A percentile compares a stretch with the other conserved stretches of the same genome.
These are phyloP conservation scores for Gymnopus androsaceus DNA, from an alignment of 1,284 basidiomycete species.

Conservation along the genomic window DNA sequence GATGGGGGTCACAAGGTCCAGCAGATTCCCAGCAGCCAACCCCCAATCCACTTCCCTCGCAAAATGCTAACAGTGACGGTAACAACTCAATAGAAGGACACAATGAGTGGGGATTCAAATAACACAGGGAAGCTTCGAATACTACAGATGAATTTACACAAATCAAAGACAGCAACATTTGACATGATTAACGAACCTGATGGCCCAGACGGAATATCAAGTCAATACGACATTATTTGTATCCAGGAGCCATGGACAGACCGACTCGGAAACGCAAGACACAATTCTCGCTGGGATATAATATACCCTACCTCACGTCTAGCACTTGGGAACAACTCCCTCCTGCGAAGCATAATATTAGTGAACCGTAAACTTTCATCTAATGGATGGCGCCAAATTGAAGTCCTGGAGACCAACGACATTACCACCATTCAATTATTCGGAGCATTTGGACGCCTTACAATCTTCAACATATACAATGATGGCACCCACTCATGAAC, in stretches of 20 bases:
- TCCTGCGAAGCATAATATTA: conserved; percentile 24
- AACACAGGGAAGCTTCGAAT: conserved; percentile 8
- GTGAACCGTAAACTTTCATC: conserved; percentile 27
- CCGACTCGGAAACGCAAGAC: conserved; percentile 18
- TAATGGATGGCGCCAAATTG: conserved; percentile 23
- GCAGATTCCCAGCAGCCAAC: not conserved
- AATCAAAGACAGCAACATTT: conserved; percentile 17
- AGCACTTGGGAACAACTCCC: not conserved
- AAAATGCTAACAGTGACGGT: not conserved
- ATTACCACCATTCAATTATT: conserved; percentile 26
- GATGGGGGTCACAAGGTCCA: not conserved
- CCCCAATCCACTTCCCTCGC: not conserved
- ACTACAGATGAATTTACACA: conserved; percentile 20
- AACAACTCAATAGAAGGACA: not conserved
- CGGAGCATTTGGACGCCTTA: conserved; percentile 8
- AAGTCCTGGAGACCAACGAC: conserved; percentile 23
- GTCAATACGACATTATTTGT: conserved; percentile 27
- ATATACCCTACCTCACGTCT: conserved; percentile 20
- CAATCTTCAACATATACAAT: conserved; percentile 33
- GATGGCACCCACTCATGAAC: conserved; percentile 17
- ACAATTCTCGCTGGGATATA: conserved; percentile 16
- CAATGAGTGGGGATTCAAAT: not conserved
- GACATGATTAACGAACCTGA: conserved; percentile 9
- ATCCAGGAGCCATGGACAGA: conserved; percentile 33
- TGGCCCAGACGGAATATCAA: not conserved